Evolutionary conservation across 2,329 filamentous ascomycete genomes (phyloP), one percentile per base, ranked within the genome.

Genomic region (Xylaria sp.): DNA sequence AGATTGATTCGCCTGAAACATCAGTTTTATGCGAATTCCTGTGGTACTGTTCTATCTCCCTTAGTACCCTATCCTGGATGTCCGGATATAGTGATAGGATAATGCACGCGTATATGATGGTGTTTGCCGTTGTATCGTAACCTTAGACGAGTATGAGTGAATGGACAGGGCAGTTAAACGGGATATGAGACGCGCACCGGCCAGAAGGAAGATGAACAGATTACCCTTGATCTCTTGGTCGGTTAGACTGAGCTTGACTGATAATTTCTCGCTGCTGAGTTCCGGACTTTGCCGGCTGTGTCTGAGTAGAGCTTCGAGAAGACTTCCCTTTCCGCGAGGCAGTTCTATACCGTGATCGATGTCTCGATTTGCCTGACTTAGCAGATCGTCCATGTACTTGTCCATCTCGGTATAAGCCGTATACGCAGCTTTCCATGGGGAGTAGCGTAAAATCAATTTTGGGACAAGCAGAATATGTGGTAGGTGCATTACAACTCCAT

Each of bases 91-190:
- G 13, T 20, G 54, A 26, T 5, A 67, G 46, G 10, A 64, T 48
- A 28, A 67, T 51, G 28, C 53, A 60, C 6, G 59, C 46, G 46
- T 64, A 67, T 48, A 59, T 64, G 15, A 67, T 67, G 15, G 60
- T 64, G 28, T 67, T 67, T 13, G 65, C 65, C 10, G 65, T 67
- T 4, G 65, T 67, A 6, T 67, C 65, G 36, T 67, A 67, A 1
- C 65, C 65, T 67, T 23, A 3, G 10, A 49, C n/a, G 2, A 5
- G 46, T 9, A 10, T 48, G 1, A 42, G 15, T 7, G 15, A n/a
- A 42, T 6, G 9, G 1, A 42, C 5, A 11, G 7, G 36, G n/a
- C 7, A n/a, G 2, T 26, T 20, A 6, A 26, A 23, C 4, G 26
- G 6, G 46, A 4, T 20, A 49, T 26, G 46, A 26, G 46, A 26